Conservation (phyloP, 164 flowering plant genomes). For the Umbellularia californica region DNA sequence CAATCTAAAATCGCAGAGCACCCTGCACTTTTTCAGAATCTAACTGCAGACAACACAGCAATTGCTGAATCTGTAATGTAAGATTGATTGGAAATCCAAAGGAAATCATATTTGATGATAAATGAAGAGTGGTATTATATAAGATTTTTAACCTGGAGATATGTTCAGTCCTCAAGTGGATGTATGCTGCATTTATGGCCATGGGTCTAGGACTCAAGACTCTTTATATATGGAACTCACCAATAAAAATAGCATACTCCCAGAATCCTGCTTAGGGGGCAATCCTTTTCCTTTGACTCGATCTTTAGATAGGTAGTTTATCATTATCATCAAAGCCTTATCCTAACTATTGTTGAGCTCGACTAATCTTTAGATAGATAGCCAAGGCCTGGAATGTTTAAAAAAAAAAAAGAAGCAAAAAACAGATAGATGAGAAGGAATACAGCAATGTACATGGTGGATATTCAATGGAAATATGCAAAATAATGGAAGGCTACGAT, state of each 20-base stretch:
- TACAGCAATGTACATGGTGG: no score
- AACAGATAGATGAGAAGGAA: no score
- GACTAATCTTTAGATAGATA: no score
- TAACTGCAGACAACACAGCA: slow-evolving; percentile 30
- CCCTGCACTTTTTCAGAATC: no score
- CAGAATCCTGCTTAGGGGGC: background rate
- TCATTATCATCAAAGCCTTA: no score
- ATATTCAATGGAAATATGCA: background rate
- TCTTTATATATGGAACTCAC: background rate
- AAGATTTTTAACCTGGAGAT: background rate
- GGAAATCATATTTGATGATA: background rate
- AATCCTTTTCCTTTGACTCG: no score
- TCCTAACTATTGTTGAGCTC: no score
- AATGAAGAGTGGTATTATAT: no score
- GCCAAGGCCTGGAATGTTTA: no score
- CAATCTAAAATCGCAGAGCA: no score
- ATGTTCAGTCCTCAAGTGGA: background rate
- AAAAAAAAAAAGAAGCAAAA: no score
- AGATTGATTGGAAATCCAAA: slow-evolving; percentile 18
- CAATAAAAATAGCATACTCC: background rate
- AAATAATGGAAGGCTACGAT: background rate
- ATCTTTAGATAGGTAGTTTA: no score
- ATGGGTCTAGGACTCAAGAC: background rate
- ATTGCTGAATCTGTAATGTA: slow-evolving; percentile 72
- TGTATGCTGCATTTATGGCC: background rate